phyloP scores from a whole-genome alignment of 495 filamentous ascomycete genomes.

The Daldinia concentrica region DNA sequence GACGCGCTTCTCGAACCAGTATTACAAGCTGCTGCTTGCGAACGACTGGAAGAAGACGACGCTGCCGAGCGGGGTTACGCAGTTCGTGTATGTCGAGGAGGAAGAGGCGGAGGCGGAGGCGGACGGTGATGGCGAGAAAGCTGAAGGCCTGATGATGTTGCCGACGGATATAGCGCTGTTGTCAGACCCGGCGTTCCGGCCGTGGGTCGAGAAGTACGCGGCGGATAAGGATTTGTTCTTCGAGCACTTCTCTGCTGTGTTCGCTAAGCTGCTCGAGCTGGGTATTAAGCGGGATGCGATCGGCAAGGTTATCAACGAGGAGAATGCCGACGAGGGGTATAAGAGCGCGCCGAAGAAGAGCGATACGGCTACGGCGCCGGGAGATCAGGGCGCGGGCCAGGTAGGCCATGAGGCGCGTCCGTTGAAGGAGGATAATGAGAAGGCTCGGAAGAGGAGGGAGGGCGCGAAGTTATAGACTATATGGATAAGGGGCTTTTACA shows the following conservation, averaged over 20 bases:
- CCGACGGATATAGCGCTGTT: slow-evolving; percentile 57
- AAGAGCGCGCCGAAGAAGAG: slow-evolving; percentile 68
- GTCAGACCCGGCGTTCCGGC: slow-evolving; percentile 47
- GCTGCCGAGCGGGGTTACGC: slow-evolving; percentile 61
- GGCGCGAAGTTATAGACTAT: slow-evolving; percentile 28
- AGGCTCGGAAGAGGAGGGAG: slow-evolving; percentile 34
- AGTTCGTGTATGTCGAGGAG: slow-evolving; percentile 69
- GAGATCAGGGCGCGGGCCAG: slow-evolving; percentile 40
- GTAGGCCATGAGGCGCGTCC: slow-evolving; percentile 35
- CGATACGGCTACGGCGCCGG: slow-evolving; percentile 53
- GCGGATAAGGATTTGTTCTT: slow-evolving; percentile 70
- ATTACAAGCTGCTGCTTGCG: slow-evolving; percentile 64
- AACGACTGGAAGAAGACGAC: slow-evolving; percentile 65
- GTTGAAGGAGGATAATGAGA: slow-evolving; percentile 45
- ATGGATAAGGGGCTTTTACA: not conserved
- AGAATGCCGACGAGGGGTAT: slow-evolving; percentile 65
- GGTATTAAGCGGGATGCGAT: slow-evolving; percentile 64
- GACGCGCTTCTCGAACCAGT: slow-evolving; percentile 71
- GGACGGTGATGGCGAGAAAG: slow-evolving; percentile 64
- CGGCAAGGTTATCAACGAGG: slow-evolving; percentile 60
- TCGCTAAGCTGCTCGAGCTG: slow-evolving; percentile 70
- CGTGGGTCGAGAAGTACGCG: slow-evolving; percentile 69
- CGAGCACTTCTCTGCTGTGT: slow-evolving; percentile 66
- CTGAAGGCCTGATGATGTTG: slow-evolving; percentile 65
- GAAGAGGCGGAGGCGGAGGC: slow-evolving; percentile 67